Percentiles rank a stretch among this genome's conserved stretches.
phyloP scores from a whole-genome alignment of 163 green algal genomes.

The Prototheca stagnorum region DNA sequence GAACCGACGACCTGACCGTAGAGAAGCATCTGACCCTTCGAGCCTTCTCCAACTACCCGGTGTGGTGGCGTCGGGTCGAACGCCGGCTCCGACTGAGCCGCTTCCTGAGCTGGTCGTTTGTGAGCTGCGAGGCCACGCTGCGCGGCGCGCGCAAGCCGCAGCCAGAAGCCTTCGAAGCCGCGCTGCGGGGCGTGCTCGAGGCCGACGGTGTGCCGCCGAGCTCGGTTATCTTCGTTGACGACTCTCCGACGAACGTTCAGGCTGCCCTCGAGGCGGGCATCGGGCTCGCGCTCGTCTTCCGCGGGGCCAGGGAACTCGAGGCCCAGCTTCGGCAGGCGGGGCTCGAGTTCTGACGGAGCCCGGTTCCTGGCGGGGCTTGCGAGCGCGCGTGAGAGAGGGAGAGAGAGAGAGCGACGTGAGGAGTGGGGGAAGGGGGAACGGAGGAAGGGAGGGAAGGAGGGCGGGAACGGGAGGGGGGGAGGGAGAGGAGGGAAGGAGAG shows the following conservation, averaged over 20 bases:
- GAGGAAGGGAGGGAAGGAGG: too few species aligned
- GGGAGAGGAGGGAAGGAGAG: too few species aligned
- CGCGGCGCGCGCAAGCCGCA: slow-evolving; percentile 47
- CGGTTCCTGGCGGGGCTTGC: too few species aligned
- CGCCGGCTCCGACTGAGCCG: slow-evolving; percentile 47
- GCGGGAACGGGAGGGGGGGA: too few species aligned
- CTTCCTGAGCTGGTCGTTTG: slow-evolving; percentile 69
- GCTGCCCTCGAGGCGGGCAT: slow-evolving; percentile 26
- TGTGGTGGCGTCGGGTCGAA: slow-evolving; percentile 62
- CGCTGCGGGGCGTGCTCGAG: slow-evolving; percentile 6
- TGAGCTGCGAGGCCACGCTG: slow-evolving; percentile 58
- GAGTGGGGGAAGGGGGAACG: not conserved
- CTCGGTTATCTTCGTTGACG: slow-evolving; percentile 44
- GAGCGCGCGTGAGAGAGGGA: too few species aligned
- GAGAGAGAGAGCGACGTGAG: not conserved
- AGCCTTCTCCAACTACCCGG: slow-evolving; percentile 68
- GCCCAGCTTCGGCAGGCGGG: slow-evolving; percentile 3
- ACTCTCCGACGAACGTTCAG: slow-evolving; percentile 38
- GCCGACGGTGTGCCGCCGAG: slow-evolving; percentile 11
- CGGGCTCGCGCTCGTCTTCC: slow-evolving; percentile 33
- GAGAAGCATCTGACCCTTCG: slow-evolving; percentile 55
- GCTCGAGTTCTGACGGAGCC: slow-evolving; percentile 2
- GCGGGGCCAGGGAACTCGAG: slow-evolving; percentile 12
- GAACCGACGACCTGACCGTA: too few species aligned
- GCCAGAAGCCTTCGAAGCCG: slow-evolving; percentile 24